Evolutionary conservation across 176 grass and related monocot genomes (phyloP), one percentile per base, ranked within the genome.

Genomic region (Juncus inflexus): DNA sequence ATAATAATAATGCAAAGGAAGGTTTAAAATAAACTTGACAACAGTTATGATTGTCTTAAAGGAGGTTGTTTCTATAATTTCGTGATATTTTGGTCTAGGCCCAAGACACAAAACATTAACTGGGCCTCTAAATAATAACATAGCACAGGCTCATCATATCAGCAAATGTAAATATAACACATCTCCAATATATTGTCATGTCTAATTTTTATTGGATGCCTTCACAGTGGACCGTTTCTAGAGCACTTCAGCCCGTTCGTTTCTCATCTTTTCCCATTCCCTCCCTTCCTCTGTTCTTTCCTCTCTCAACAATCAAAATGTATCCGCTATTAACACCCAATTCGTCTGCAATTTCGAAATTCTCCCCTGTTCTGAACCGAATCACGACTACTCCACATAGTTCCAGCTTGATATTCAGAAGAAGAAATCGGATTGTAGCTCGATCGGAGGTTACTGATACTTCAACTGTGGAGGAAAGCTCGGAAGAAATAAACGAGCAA

Each of bases 181-280:
- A 28, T 28, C 19, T 1, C 19, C 19, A 28, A 28, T 28, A 28
- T 28, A 28, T 28, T 28, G 19, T 1, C 19, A 28, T 28, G 19
- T 28, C 19, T 28, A 28, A 28, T 28, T 28, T 28, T 28, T 28
- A 28, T 28, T 28, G 19, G 19, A 28, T 28, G 19, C 19, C 19
- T 47, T 47, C 9, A 47, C 6, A 9, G 43, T 1, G 43, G 43
- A 47, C 43, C 9, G 4, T 6, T 47, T 47, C 1, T 9, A 78
- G 61, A 14, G 70, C 55, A 45, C 50, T 11, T 41, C 65, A 61
- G 76, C 60, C 83, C 83, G 35, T 83, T 65, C 74, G 59, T 83
- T 73, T 78, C 79, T 50, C 50, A 80, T 81, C 75, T 11, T 50
- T 72, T 67, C 39, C 16, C n/a, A 8, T 9, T 35, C 4, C 28